Percentiles rank a stretch among this genome's conserved stretches.
Evolutionary conservation across 202 grass and related monocot genomes (phyloP).

Genomic region (Saccharum hybrid): DNA sequence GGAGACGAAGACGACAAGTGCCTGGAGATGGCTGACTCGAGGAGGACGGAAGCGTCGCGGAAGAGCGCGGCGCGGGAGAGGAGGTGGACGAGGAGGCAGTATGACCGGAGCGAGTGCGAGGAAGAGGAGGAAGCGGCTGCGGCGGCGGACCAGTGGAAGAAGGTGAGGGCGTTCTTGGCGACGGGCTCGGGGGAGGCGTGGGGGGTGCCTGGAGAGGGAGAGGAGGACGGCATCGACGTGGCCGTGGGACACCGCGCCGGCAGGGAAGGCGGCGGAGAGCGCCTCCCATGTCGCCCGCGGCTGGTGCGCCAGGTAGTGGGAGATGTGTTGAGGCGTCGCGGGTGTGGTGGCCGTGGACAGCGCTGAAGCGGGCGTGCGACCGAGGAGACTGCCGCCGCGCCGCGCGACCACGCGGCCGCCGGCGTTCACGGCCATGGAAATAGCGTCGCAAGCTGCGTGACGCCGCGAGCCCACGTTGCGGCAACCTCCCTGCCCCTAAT

Average conservation of each 20-base stretch:
- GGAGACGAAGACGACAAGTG: slow-evolving; percentile 16
- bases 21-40: slow-evolving; percentile 60
- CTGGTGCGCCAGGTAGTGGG: slow-evolving; percentile 48
- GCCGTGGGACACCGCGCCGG: slow-evolving; percentile 37
- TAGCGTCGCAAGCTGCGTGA: neutral
- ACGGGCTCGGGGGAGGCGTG: slow-evolving; percentile 21
- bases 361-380: neutral
- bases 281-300: slow-evolving; percentile 62
- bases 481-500: neutral
- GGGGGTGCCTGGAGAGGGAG: slow-evolving; percentile 50
- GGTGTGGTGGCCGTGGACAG: slow-evolving; percentile 16
- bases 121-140: slow-evolving; percentile 19
- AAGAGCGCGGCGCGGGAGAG: slow-evolving; percentile 69
- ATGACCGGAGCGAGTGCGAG: slow-evolving; percentile 48
- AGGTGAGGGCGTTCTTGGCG: slow-evolving; percentile 73
- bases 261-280: slow-evolving; percentile 54
- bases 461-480: neutral
- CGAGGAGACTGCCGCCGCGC: neutral
- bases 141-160: slow-evolving; percentile 67
- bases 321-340: slow-evolving; percentile 45
- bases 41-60: slow-evolving; percentile 52
- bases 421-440: slow-evolving; percentile 40
- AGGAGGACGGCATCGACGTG: slow-evolving; percentile 62
- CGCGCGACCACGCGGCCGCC: slow-evolving; percentile 35
- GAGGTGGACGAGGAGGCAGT: slow-evolving; percentile 76